Evolutionary conservation across 345 rosid species (phyloP).

Genomic region (Corchorus capsularis): DNA sequence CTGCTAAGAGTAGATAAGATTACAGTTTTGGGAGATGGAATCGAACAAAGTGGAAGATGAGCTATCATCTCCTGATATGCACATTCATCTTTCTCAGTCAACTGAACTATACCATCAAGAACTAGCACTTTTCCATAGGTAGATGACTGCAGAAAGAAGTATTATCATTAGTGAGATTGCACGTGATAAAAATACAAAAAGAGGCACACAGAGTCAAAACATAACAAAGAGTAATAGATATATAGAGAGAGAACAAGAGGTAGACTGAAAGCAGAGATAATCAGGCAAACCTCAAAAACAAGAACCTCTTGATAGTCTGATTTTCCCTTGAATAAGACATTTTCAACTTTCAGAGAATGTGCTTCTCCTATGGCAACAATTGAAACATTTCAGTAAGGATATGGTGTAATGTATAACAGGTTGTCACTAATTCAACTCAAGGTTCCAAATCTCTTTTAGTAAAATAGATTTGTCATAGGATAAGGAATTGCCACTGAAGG

Average conservation of each 20-base stretch:
- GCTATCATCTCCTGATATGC: conserved; percentile 99
- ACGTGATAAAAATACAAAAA: background rate
- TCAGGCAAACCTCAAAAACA: conserved; percentile 73
- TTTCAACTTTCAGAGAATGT: conserved; percentile 83
- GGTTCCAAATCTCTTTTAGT: background rate
- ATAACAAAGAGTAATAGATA: background rate
- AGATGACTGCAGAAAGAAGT: conserved; percentile 60
- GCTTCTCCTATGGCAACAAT: conserved; percentile 74
- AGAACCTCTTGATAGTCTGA: conserved; percentile 92
- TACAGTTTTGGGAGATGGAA: conserved; percentile 82
- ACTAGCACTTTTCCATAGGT: conserved; percentile 95
- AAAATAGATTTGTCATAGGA: background rate
- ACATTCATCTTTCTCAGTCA: conserved; percentile 96
- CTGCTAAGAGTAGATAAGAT: conserved; percentile 11
- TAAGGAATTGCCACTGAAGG: background rate
- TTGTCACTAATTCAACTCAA: background rate
- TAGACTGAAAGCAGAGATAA: conserved; percentile 3
- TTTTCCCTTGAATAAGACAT: conserved; percentile 64
- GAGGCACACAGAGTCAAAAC: background rate
- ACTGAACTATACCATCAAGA: conserved; percentile 91
- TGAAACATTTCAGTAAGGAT: background rate
- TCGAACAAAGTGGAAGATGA: conserved; percentile 93
- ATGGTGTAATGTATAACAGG: background rate
- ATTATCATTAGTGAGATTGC: conserved; percentile 12
- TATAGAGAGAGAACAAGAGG: background rate